A percentile compares a stretch with the other conserved stretches of the same genome.
Evolutionary conservation across 768 basidiomycete genomes (phyloP).

Genomic region (Lanmaoa rubissima): DNA sequence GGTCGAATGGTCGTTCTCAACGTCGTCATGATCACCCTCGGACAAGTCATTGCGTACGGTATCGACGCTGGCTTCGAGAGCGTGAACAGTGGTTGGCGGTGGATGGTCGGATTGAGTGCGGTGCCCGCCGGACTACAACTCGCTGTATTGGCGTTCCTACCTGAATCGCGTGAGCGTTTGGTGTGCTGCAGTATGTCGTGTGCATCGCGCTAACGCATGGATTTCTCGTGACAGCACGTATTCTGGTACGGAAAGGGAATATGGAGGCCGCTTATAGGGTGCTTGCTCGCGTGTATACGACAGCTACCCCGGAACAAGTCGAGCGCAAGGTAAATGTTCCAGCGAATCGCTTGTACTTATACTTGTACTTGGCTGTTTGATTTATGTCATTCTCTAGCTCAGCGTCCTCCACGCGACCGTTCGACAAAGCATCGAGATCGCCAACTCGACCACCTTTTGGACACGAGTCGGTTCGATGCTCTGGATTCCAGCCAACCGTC

Average conservation of each 20-base stretch:
- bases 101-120: constrained; percentile 79
- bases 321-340: constrained; percentile 51
- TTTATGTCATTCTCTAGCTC: constrained; percentile 36
- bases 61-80: constrained; percentile 66
- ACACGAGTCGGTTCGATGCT: constrained; percentile 57
- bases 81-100: constrained; percentile 68
- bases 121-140: constrained; percentile 68
- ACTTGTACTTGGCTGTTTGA: neutral
- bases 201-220: neutral
- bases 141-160: constrained; percentile 58
- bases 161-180: constrained; percentile 67
- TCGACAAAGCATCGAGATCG: constrained; percentile 57
- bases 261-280: constrained; percentile 50
- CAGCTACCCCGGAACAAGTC: constrained; percentile 61
- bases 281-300: constrained; percentile 66
- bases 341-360: neutral
- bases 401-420: constrained; percentile 60
- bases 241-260: constrained; percentile 58
- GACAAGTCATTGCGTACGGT: constrained; percentile 78
- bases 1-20: constrained; percentile 82
- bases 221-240: constrained; percentile 43
- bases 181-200: neutral
- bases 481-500: constrained; percentile 55
- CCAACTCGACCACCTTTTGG: constrained; percentile 58
- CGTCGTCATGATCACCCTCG: constrained; percentile 78